These are phyloP conservation scores for Coemansia sp. DNA, from an alignment of 192 early-diverging fungal genomes.

Conservation along the genomic window DNA sequence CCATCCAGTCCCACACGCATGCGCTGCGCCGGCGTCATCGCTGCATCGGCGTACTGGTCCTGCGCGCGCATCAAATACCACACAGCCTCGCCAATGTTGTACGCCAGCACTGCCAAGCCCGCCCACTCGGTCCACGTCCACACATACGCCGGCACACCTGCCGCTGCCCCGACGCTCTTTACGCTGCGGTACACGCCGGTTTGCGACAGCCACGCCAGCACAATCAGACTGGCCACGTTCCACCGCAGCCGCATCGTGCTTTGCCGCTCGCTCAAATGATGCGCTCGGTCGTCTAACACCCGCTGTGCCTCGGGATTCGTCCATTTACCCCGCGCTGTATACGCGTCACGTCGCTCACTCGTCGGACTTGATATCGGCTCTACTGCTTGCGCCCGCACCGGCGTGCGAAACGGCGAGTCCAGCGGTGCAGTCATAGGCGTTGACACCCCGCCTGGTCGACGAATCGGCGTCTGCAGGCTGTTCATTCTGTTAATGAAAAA, in stretches of 20 bases:
- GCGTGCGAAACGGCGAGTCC: constrained; percentile 25
- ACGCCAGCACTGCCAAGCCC: constrained; percentile 24
- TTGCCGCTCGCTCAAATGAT: constrained; percentile 28
- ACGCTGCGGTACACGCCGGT: constrained; percentile 34
- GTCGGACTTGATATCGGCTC: background rate
- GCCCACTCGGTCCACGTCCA: constrained; percentile 32
- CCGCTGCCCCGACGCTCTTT: constrained; percentile 13
- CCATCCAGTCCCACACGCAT: constrained; percentile 44
- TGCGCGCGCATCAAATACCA: constrained; percentile 50
- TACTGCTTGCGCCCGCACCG: constrained; percentile 5
- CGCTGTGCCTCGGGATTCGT: constrained; percentile 43
- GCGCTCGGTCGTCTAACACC: constrained; percentile 42
- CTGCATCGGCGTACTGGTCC: constrained; percentile 26
- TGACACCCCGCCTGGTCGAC: constrained; percentile 4
- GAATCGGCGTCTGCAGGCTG: constrained; percentile 32
- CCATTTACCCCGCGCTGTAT: constrained; percentile 29
- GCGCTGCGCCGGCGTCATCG: constrained; percentile 43
- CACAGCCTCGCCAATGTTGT: constrained; percentile 48
- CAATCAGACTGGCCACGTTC: constrained; percentile 42
- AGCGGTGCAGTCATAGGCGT: background rate
- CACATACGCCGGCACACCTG: constrained; percentile 18
- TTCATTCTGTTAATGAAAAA: constrained; percentile 17
- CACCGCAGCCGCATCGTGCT: constrained; percentile 48
- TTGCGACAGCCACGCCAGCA: constrained; percentile 29
- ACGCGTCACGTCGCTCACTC: background rate